These are phyloP conservation scores for Coniella vitis DNA, from an alignment of 2,329 filamentous ascomycete species.

Conservation along the genomic window DNA sequence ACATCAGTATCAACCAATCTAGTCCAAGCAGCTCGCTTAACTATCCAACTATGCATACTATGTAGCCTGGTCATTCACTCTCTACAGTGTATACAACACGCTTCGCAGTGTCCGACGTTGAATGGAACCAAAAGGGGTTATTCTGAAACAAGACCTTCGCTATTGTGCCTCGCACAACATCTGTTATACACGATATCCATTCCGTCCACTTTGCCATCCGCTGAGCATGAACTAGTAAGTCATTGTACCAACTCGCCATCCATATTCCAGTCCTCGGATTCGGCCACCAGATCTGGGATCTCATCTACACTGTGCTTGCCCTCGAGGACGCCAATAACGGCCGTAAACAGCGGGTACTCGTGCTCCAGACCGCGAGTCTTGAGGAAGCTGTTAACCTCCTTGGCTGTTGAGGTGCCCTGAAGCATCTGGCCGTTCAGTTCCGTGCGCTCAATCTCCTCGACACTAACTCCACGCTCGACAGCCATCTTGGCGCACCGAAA, in stretches of 20 bases:
- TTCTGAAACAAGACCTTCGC: no score
- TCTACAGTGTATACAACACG: no score
- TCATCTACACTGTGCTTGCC: conserved; percentile 72
- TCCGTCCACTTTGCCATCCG: no score
- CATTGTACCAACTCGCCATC: conserved; percentile 7
- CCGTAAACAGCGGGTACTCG: conserved; percentile 89
- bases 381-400: conserved; percentile 86
- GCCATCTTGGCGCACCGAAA: conserved; percentile 89
- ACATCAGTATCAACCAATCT: no score
- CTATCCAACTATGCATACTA: no score
- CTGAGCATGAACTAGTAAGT: no score
- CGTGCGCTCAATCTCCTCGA: conserved; percentile 79
- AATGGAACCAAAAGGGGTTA: no score
- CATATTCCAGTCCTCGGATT: conserved; percentile 17
- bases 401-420: conserved; percentile 86
- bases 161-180: no score
- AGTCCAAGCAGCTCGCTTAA: no score
- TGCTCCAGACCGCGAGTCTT: conserved; percentile 69
- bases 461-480: conserved; percentile 68
- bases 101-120: no score
- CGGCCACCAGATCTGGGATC: conserved; percentile 61
- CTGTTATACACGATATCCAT: no score
- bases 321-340: conserved; percentile 75
- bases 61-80: no score
- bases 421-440: conserved; percentile 96